Evolutionary conservation across 768 basidiomycete species (phyloP), one percentile per base, ranked within the genome.

Genomic region (Auricularia heimuer): DNA sequence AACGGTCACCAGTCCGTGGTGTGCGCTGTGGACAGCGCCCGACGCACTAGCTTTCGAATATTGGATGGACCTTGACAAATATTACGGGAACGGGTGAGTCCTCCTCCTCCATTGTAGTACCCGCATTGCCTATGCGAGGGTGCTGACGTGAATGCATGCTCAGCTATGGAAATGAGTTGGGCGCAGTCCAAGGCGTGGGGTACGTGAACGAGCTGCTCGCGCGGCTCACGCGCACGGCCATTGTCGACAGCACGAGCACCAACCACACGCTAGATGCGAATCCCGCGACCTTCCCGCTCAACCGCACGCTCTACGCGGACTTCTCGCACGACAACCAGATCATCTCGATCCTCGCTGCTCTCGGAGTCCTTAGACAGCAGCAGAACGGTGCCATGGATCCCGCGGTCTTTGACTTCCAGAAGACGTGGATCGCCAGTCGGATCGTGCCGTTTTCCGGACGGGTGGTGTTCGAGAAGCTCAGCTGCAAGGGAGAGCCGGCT

Each of bases 141-240:
- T 8, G 10, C 11, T 54, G 24, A 24, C 24, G 24, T 24, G 24
- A 24, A 24, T 24, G 24, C 24, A 24, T 24, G 24, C 24, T 24
- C 24, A 89, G 88, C 21, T 82, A 90, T 66, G 90, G 91, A 3
- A 83, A 85, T 66, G 68, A 73, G 2, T 77, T 93, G 1, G 91
- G 92, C 2, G 85, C 78, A 3, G 84, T 92, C 6, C 90, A 91
- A 71, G 91, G 92, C 39, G 86, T 94, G 3, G 94, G 93, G 4
- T 96, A 90, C 72, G 79, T 90, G 70, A 94, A 93, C 72, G 93
- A 95, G 76, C 82, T 96, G n/a, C 73, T 95, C 24, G 90, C 91
- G 0, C 84, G 94, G 11, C 80, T 96, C 54, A 90, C 87, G 0
- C 79, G 79, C 16, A 74, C 72, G 16, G 82, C 85, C 1, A 87